Percentiles rank a stretch among this genome's conserved stretches.
Evolutionary conservation across 2,329 filamentous ascomycete species (phyloP).

Genomic region (Cladosporium sp.): DNA sequence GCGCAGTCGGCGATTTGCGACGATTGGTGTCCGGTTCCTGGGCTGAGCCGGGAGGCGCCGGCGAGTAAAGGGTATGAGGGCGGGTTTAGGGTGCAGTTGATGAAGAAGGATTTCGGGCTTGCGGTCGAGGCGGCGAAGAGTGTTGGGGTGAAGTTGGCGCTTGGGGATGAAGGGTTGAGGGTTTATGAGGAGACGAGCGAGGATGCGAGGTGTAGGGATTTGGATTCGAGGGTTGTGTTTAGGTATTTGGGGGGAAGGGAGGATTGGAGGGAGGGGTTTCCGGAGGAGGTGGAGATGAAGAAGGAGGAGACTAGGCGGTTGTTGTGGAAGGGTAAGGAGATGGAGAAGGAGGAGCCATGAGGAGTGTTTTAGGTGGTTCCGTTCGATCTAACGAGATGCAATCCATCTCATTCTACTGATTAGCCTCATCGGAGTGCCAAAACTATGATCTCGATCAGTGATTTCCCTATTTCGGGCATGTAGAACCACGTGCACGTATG

Average conservation of each 20-base stretch:
- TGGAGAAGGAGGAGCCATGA: conserved; percentile 13
- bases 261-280: conserved; percentile 46
- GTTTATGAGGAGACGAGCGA: conserved; percentile 56
- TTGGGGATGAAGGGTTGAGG: conserved; percentile 54
- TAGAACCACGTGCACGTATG: not conserved
- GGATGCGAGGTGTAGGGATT: conserved; percentile 54
- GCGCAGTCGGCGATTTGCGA: conserved; percentile 57
- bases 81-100: conserved; percentile 62
- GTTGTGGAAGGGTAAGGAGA: conserved; percentile 29
- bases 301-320: conserved; percentile 34
- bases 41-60: conserved; percentile 52
- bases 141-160: conserved; percentile 53
- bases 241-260: conserved; percentile 58
- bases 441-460: not conserved
- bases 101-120: conserved; percentile 61
- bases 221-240: conserved; percentile 62
- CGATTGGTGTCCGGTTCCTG: conserved; percentile 55
- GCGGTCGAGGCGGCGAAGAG: conserved; percentile 58
- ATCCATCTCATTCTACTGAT: not conserved
- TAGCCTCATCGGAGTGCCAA: not conserved
- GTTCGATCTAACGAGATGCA: not conserved
- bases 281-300: conserved; percentile 33
- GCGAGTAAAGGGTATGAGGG: conserved; percentile 53
- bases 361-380: not conserved
- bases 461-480: not conserved